phyloP scores from a whole-genome alignment of 495 filamentous ascomycete species.

The Penicillium macrosclerotiorum region DNA sequence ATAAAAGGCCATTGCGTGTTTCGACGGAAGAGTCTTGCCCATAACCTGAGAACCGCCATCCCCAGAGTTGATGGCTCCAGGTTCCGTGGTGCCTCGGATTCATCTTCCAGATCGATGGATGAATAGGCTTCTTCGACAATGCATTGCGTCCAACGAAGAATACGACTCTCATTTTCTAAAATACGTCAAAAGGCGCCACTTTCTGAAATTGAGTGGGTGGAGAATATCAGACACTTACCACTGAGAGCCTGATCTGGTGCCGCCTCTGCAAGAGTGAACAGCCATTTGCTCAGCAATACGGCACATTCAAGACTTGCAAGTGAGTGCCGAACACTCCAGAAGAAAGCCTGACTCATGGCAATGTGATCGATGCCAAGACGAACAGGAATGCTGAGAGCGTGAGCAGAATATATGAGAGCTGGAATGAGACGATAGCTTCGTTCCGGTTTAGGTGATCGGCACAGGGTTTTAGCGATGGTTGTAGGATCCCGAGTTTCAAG shows the following conservation, averaged over 20 bases:
- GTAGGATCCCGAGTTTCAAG: slow-evolving; percentile 38
- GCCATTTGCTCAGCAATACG: slow-evolving; percentile 48
- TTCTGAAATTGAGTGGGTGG: neutral
- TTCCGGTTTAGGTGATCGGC: slow-evolving; percentile 32
- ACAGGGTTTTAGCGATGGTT: slow-evolving; percentile 32
- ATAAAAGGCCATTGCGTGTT: slow-evolving; percentile 44
- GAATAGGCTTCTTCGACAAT: slow-evolving; percentile 40
- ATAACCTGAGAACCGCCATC: slow-evolving; percentile 33
- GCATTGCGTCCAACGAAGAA: slow-evolving; percentile 37
- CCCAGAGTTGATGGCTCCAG: slow-evolving; percentile 30
- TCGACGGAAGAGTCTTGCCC: slow-evolving; percentile 36
- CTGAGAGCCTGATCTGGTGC: slow-evolving; percentile 30
- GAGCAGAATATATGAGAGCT: slow-evolving; percentile 38
- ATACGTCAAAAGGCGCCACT: neutral
- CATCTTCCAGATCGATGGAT: slow-evolving; percentile 34
- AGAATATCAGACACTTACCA: slow-evolving; percentile 17
- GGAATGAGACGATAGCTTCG: slow-evolving; percentile 39
- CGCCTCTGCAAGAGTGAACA: slow-evolving; percentile 36
- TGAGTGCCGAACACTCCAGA: slow-evolving; percentile 51
- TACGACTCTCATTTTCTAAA: slow-evolving; percentile 38
- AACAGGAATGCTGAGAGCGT: slow-evolving; percentile 42
- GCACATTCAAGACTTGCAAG: slow-evolving; percentile 49
- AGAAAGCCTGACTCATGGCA: slow-evolving; percentile 45
- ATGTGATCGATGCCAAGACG: slow-evolving; percentile 42
- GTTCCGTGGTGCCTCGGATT: slow-evolving; percentile 23